Conservation (phyloP, 768 basidiomycete genomes). For the Mycena rebaudengoi region DNA sequence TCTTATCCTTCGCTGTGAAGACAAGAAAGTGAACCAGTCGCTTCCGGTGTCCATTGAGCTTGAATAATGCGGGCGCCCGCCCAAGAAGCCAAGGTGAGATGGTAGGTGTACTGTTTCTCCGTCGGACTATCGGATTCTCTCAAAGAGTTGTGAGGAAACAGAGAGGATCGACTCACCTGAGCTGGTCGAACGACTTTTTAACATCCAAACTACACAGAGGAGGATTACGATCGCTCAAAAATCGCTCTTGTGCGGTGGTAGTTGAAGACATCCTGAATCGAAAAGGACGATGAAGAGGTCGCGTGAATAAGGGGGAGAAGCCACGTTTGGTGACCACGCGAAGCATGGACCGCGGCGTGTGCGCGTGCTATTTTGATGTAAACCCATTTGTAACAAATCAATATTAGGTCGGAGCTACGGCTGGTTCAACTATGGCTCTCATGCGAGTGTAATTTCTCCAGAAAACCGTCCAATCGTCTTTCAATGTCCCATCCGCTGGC, state of each 20-base stretch:
- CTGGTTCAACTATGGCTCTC: conserved; percentile 35
- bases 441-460: conserved; percentile 68
- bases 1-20: not conserved
- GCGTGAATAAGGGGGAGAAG: too few relatives aligned
- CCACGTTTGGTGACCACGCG: too few relatives aligned
- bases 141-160: conserved; percentile 5
- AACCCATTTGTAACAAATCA: not conserved
- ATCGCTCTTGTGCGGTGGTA: conserved; percentile 60
- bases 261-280: conserved; percentile 13
- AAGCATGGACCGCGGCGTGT: too few relatives aligned
- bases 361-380: too few relatives aligned
- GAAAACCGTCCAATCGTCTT: conserved; percentile 68
- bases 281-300: not conserved
- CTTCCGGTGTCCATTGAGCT: conserved; percentile 83
- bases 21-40: conserved; percentile 37
- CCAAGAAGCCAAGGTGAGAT: conserved; percentile 78
- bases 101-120: conserved; percentile 85
- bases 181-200: conserved; percentile 70
- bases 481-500: conserved; percentile 61
- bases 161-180: conserved; percentile 54
- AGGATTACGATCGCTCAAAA: conserved; percentile 78
- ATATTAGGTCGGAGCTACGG: not conserved
- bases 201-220: conserved; percentile 80
- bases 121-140: conserved; percentile 52
- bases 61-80: conserved; percentile 86